Conservation (phyloP, 2,329 filamentous ascomycete genomes). For the Chalaropsis thielavioides region DNA sequence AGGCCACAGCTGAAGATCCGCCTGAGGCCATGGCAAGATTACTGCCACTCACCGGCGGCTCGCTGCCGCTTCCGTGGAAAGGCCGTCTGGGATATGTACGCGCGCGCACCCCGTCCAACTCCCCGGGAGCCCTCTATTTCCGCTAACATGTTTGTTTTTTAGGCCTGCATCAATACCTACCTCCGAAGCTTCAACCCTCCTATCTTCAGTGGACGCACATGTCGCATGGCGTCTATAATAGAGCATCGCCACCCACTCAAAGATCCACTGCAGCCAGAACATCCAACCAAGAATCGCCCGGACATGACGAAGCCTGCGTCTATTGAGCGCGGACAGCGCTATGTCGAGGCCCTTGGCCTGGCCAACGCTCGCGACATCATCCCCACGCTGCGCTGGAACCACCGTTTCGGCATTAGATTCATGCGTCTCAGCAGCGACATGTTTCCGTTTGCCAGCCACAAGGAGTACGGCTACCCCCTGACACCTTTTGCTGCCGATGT, state of each 20-base stretch:
- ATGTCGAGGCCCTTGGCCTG: slow-evolving; percentile 62
- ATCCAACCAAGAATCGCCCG: slow-evolving; percentile 72
- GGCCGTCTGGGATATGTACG: slow-evolving; percentile 17
- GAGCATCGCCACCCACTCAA: slow-evolving; percentile 73
- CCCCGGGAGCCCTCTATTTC: not conserved
- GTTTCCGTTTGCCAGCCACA: slow-evolving; percentile 90
- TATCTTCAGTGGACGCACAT: slow-evolving; percentile 82
- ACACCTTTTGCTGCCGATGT: slow-evolving; percentile 68
- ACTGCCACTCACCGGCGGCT: slow-evolving; percentile 12
- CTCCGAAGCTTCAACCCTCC: slow-evolving; percentile 66
- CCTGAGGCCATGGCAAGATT: slow-evolving; percentile 11
- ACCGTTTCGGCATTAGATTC: slow-evolving; percentile 82
- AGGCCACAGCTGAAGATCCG: not conserved
- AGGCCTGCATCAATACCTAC: slow-evolving; percentile 88
- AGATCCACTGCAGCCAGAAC: slow-evolving; percentile 61
- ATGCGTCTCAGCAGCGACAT: slow-evolving; percentile 88
- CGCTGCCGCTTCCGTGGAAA: slow-evolving; percentile 16
- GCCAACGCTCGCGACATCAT: slow-evolving; percentile 70
- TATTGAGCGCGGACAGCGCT: slow-evolving; percentile 50
- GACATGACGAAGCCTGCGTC: slow-evolving; percentile 58
- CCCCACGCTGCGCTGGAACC: slow-evolving; percentile 86
- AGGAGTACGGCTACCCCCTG: slow-evolving; percentile 72
- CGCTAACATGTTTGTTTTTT: not conserved
- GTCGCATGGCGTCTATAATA: slow-evolving; percentile 76
- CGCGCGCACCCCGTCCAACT: not conserved